Evolutionary conservation across 1,284 basidiomycete genomes (phyloP).

Genomic region (Pseudozyma thailandica): DNA sequence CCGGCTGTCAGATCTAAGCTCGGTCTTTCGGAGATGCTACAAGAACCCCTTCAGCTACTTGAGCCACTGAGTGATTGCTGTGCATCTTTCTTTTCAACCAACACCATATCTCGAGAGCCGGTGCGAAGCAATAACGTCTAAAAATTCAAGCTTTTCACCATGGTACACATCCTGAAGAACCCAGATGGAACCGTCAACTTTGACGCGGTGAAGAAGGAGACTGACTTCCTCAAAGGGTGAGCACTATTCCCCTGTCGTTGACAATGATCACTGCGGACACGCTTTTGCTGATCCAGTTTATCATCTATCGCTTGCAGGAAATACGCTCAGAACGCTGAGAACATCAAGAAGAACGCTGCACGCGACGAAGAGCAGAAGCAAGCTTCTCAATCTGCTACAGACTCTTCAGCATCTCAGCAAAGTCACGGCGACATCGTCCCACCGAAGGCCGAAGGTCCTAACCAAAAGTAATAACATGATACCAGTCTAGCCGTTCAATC

Average conservation of each 20-base stretch:
- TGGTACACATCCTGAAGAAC: conserved; percentile 43
- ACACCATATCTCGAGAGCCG: no score
- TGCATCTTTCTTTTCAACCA: conserved; percentile 3
- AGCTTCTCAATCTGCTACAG: conserved; percentile 1
- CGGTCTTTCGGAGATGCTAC: neutral
- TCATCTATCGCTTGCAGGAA: conserved; percentile 16
- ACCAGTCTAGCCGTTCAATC: neutral
- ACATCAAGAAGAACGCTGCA: conserved; percentile 39
- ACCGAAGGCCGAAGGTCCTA: conserved; percentile 24
- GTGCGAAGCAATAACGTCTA: neutral
- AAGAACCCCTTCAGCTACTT: no score
- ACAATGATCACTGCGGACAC: neutral
- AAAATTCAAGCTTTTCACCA: conserved; percentile 5
- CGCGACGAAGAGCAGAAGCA: conserved; percentile 15
- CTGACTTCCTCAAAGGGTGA: conserved; percentile 42
- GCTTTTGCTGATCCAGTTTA: neutral
- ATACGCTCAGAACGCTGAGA: conserved; percentile 50
- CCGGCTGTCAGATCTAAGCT: no score
- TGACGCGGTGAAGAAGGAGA: conserved; percentile 45
- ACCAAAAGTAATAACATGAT: neutral
- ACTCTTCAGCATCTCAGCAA: conserved; percentile 10
- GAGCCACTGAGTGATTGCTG: no score
- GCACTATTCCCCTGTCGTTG: conserved; percentile 2
- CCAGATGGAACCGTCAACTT: conserved; percentile 54
- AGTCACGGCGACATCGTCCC: conserved; percentile 28